Conservation (phyloP, 345 rosid species). For the Euphorbia tirucalli region DNA sequence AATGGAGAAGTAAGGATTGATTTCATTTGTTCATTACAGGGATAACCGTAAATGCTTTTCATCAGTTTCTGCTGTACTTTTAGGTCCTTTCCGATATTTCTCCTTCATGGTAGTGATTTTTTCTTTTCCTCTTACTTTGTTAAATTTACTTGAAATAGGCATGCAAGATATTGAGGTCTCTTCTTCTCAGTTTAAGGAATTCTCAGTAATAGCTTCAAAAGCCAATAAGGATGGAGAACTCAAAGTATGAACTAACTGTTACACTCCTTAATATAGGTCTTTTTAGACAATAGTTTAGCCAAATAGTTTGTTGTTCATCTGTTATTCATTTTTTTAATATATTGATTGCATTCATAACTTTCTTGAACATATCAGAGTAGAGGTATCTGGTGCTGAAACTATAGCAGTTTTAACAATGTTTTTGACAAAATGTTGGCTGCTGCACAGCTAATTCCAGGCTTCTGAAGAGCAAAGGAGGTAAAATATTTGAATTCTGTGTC, state of each 20-base stretch:
- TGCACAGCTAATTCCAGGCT: conserved; percentile 96
- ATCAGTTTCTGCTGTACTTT: conserved; percentile 38
- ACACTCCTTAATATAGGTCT: too few species aligned
- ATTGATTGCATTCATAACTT: neutral
- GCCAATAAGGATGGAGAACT: conserved; percentile 30
- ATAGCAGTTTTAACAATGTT: conserved; percentile 51
- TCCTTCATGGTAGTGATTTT: conserved; percentile 10
- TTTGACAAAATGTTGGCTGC: conserved; percentile 89
- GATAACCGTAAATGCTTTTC: conserved; percentile 18
- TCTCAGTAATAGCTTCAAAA: conserved; percentile 31
- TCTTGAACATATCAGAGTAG: conserved; percentile 50
- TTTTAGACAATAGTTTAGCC: too few species aligned
- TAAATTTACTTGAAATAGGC: conserved; percentile 29
- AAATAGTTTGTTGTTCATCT: neutral
- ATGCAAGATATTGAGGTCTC: conserved; percentile 40
- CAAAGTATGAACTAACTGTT: conserved; percentile 35
- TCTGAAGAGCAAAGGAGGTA: conserved; percentile 93
- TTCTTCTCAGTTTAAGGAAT: conserved; percentile 49
- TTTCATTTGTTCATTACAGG: conserved; percentile 36
- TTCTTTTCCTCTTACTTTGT: conserved; percentile 6
- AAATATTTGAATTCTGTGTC: neutral
- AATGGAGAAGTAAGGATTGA: neutral
- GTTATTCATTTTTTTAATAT: neutral
- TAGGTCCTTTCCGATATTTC: conserved; percentile 42
- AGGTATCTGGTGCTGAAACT: conserved; percentile 67